Conservation (phyloP, 169 alveolate species). For the Plasmodium gonderi region DNA sequence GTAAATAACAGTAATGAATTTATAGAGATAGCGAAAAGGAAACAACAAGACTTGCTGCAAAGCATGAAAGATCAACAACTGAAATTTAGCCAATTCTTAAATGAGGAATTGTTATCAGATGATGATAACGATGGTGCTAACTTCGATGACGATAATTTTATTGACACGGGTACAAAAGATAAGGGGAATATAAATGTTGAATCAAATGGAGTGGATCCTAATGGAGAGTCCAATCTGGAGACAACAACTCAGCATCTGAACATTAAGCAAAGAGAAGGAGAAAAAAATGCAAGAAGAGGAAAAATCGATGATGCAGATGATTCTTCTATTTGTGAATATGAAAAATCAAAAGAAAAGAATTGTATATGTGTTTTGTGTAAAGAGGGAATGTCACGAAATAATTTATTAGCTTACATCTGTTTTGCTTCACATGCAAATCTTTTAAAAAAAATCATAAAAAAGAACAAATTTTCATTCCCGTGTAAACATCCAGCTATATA, state of each 20-base stretch:
- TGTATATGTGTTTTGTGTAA: conserved; percentile 71
- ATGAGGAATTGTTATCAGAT: conserved; percentile 25
- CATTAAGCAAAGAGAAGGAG: neutral
- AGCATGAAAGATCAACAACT: conserved; percentile 57
- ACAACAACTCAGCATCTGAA: neutral
- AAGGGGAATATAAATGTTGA: neutral
- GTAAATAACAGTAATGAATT: conserved; percentile 22
- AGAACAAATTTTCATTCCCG: conserved; percentile 63
- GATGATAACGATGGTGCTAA: neutral
- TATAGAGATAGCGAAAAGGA: conserved; percentile 32
- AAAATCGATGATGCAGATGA: neutral
- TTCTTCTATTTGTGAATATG: conserved; percentile 19
- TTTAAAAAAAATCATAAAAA: conserved; percentile 55
- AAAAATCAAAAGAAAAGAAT: conserved; percentile 45
- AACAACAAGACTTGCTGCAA: conserved; percentile 44
- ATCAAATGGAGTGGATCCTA: neutral
- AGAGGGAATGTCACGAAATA: conserved; percentile 60
- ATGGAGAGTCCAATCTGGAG: neutral
- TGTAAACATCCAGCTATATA: conserved; percentile 60
- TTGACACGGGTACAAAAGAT: neutral
- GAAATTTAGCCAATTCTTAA: conserved; percentile 36
- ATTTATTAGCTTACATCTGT: conserved; percentile 55
- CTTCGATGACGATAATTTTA: neutral
- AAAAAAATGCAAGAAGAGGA: neutral
- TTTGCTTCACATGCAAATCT: conserved; percentile 58